Percentiles rank a stretch among this genome's conserved stretches.
Conservation (phyloP, 2,329 filamentous ascomycete genomes). For the Penicillium aurantiogriseum region DNA sequence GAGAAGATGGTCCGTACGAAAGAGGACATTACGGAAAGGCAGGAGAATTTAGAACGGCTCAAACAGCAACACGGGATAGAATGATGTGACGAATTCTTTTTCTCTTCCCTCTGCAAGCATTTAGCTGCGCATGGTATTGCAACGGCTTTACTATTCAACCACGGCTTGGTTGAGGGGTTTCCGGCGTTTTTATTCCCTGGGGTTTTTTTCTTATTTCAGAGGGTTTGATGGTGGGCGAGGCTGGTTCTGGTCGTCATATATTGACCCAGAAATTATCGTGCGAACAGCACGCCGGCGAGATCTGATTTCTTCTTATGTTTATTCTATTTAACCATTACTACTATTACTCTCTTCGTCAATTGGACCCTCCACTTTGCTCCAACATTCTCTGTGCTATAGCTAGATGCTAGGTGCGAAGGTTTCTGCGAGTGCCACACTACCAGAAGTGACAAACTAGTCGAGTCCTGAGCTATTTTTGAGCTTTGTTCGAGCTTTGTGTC, state of each 20-base stretch:
- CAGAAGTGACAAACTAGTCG: no score
- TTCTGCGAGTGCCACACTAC: no score
- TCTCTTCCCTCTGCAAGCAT: slow-evolving; percentile 37
- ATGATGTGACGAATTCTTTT: slow-evolving; percentile 57
- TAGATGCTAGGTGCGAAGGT: not conserved
- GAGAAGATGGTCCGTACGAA: slow-evolving; percentile 82
- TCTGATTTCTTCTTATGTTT: slow-evolving; percentile 19
- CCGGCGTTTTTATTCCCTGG: slow-evolving; percentile 40
- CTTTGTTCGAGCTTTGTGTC: not conserved
- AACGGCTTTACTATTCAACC: slow-evolving; percentile 30
- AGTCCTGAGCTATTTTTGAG: not conserved
- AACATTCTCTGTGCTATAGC: not conserved
- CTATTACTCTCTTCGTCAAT: slow-evolving; percentile 10
- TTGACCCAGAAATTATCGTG: slow-evolving; percentile 7
- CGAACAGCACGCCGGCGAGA: slow-evolving; percentile 5
- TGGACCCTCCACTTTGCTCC: slow-evolving; percentile 12
- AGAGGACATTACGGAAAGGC: slow-evolving; percentile 89
- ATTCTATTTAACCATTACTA: slow-evolving; percentile 17
- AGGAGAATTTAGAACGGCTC: slow-evolving; percentile 96
- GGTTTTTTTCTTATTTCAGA: slow-evolving; percentile 30
- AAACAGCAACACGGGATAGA: slow-evolving; percentile 98
- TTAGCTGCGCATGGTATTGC: slow-evolving; percentile 31
- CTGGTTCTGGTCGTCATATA: slow-evolving; percentile 16
- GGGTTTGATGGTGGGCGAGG: slow-evolving; percentile 27
- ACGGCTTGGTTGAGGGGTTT: slow-evolving; percentile 42